Conservation (phyloP, 306 rosid species). For the Sicyos edulis region DNA sequence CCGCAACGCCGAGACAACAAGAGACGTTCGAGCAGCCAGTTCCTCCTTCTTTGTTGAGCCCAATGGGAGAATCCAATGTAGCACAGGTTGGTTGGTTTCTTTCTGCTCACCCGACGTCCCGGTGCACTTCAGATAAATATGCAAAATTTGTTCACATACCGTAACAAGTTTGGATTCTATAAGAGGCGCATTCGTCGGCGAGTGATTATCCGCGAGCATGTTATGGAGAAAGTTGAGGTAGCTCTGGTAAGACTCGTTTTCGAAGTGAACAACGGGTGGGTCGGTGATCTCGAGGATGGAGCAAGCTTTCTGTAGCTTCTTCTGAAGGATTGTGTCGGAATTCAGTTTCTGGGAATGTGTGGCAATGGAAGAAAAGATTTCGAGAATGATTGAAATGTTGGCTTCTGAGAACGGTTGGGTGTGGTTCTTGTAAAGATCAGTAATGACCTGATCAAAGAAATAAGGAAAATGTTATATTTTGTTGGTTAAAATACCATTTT, state of each 20-base stretch:
- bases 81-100: conserved; percentile 31
- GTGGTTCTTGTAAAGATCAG: conserved; percentile 63
- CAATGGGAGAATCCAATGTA: conserved; percentile 60
- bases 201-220: conserved; percentile 29
- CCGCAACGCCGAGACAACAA: conserved; percentile 66
- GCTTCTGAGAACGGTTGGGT: conserved; percentile 32
- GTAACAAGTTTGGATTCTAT: conserved; percentile 58
- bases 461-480: too few species aligned
- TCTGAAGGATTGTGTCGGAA: conserved; percentile 50
- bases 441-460: conserved; percentile 48
- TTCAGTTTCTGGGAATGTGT: conserved; percentile 74
- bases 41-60: conserved; percentile 84
- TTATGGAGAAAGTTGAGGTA: conserved; percentile 63
- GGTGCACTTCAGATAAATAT: conserved; percentile 65
- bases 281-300: conserved; percentile 78
- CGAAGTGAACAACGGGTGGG: conserved; percentile 97
- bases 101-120: conserved; percentile 32
- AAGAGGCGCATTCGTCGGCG: conserved; percentile 38
- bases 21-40: conserved; percentile 67
- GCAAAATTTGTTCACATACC: conserved; percentile 61
- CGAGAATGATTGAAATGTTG: conserved; percentile 56
- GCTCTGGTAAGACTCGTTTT: conserved; percentile 77
- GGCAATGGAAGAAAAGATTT: conserved; percentile 55
- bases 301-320: conserved; percentile 78
- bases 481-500: too few species aligned